Conservation (phyloP, 225 moss, liverwort and hornwort genomes). For the Bryoerythrophyllum caledonicum region DNA sequence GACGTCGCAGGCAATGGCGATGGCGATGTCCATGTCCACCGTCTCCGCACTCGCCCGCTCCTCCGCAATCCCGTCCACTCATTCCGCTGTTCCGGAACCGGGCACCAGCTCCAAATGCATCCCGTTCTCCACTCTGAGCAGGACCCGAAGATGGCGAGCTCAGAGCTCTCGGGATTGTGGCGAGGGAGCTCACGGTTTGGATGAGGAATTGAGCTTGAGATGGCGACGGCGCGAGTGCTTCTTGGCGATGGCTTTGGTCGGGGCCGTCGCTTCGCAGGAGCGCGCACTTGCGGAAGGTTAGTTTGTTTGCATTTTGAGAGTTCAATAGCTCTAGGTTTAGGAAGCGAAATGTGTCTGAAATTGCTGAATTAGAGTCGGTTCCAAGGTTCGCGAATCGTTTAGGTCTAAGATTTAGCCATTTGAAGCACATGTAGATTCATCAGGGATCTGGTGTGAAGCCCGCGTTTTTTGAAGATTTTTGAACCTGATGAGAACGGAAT, state of each 20-base stretch:
- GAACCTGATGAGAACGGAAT: not conserved
- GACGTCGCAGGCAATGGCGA: not conserved
- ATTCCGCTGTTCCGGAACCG: not conserved
- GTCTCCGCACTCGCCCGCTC: not conserved
- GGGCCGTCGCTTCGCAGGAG: conserved; percentile 23
- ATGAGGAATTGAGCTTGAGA: conserved; percentile 22
- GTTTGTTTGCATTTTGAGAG: not conserved
- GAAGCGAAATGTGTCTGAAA: not conserved
- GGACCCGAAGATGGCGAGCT: conserved; percentile 5
- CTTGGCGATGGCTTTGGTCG: conserved; percentile 32
- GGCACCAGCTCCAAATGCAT: conserved; percentile 6
- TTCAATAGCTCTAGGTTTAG: not conserved
- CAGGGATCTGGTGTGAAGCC: not conserved
- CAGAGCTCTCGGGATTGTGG: not conserved
- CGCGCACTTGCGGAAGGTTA: conserved; percentile 40
- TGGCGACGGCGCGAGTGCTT: conserved; percentile 43
- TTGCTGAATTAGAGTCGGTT: not conserved
- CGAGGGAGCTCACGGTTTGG: conserved; percentile 7
- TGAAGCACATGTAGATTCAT: not conserved
- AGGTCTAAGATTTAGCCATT: not conserved
- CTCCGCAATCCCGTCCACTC: not conserved
- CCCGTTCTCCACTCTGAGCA: not conserved
- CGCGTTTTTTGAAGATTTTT: not conserved
- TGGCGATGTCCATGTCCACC: conserved; percentile 34
- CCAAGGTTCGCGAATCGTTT: not conserved